A percentile compares a stretch with the other conserved stretches of the same genome.
Evolutionary conservation across 257 asterid species (phyloP).

Genomic region (Coffea canephora): DNA sequence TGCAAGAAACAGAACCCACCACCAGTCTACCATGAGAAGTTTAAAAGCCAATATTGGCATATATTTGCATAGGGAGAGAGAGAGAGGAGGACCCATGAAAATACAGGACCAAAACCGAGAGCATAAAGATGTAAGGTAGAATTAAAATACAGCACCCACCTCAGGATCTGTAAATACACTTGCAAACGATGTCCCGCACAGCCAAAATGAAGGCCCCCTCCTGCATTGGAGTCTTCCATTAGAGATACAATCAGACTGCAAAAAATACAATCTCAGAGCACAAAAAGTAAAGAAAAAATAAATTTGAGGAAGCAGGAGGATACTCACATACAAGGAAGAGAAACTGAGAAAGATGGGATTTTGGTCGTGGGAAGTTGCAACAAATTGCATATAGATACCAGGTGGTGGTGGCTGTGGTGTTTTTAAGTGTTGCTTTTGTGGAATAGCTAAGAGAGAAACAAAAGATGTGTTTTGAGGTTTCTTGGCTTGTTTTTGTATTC

Average conservation of each 20-base stretch:
- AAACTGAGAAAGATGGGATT: too few relatives aligned
- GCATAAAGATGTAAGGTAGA: background rate
- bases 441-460: too few relatives aligned
- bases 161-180: slow-evolving; percentile 18
- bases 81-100: background rate
- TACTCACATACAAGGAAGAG: too few relatives aligned
- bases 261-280: too few relatives aligned
- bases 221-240: background rate
- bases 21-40: background rate
- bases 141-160: background rate
- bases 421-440: too few relatives aligned
- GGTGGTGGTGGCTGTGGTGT: too few relatives aligned
- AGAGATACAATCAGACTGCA: background rate
- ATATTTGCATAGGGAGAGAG: background rate
- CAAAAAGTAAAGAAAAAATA: background rate
- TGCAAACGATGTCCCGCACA: background rate
- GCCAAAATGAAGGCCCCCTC: background rate
- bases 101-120: background rate
- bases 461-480: too few relatives aligned
- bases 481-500: too few relatives aligned
- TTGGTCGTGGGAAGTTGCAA: too few relatives aligned
- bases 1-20: background rate
- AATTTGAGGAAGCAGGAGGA: too few relatives aligned
- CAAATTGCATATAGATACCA: too few relatives aligned
- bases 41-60: background rate